Base-by-base conservation (phyloP, 2,329 filamentous ascomycete species). In the Rhytidhysteron rufulum region DNA sequence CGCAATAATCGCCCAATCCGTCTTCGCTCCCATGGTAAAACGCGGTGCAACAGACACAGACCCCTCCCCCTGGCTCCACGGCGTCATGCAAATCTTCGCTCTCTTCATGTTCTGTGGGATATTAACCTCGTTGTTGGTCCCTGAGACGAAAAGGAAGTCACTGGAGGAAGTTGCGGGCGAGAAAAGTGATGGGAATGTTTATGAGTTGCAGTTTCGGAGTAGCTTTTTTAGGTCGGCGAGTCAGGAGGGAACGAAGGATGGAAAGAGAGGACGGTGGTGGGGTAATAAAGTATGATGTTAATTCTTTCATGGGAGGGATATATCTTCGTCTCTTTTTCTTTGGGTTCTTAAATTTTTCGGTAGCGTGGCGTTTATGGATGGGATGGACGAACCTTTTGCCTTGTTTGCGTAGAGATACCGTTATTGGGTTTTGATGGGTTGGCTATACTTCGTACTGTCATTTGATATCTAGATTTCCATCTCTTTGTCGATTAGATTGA, bases 21-120 rank as follows among this genome's bases (percentile, higher is more conserved):
- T 66, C 39, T 67, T 70, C 44, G 67, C 64, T 37, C 67, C 67
- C 40, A 66, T 70, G 39, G 58, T 65, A 20, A 73, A 72, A 13
- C 74, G 73, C 22, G 82, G 79, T 20, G 66, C 73, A 0, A 48
- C 45, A 11, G 39, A 41, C 22, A 40, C 35, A 5, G 62, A 67
- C 11, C 73, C 74, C 0, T 68, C 60, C 2, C 83, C 82, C 4
- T 84, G 82, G 74, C 71, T 88, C 40, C 75, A 84, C 59, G 79
- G 82, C 40, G 74, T 89, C 22, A 80, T 89, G 68, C 74, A 86
- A 57, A 82, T 88, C 29, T 88, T 85, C 60, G 83, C 83, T 0
- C 71, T 86, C 9, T 88, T 88, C 69, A 88, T 88, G 86, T 68
- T 88, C 3, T 76, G 75, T 36, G 86, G 86, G 30, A 74, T 77